Percentiles rank a stretch among this genome's conserved stretches.
phyloP scores from a whole-genome alignment of 257 asterid species.

The Osmanthus fragrans region DNA sequence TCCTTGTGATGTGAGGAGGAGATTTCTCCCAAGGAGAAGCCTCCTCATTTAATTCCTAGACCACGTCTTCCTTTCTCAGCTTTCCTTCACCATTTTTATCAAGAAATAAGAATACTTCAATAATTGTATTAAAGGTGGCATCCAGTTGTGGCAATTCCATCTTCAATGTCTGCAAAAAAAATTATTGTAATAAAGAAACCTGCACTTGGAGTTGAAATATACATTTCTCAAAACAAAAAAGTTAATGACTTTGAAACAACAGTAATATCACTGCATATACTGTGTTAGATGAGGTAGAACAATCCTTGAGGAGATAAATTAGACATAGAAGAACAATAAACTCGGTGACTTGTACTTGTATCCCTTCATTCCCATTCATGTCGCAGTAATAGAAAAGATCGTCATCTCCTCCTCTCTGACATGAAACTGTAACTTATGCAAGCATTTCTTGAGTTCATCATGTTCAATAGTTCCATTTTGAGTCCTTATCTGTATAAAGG shows the following conservation, averaged over 20 bases:
- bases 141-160: conserved; percentile 34
- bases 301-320: conserved; percentile 38
- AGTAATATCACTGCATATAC: conserved; percentile 21
- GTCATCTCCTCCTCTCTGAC: conserved; percentile 42
- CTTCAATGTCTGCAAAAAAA: conserved; percentile 35
- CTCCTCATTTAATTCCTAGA: conserved; percentile 52
- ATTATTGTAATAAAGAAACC: background rate
- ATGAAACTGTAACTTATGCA: conserved; percentile 34
- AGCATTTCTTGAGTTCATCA: conserved; percentile 48
- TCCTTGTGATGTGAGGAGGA: conserved; percentile 46
- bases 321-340: conserved; percentile 53
- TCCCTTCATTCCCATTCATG: conserved; percentile 44
- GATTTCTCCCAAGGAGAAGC: conserved; percentile 51
- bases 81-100: conserved; percentile 53
- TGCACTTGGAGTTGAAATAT: background rate
- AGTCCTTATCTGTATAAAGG: conserved; percentile 40
- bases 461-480: conserved; percentile 45
- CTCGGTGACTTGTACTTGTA: conserved; percentile 53
- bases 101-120: conserved; percentile 52
- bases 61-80: conserved; percentile 45
- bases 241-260: background rate
- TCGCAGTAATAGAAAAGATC: conserved; percentile 48
- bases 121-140: conserved; percentile 37
- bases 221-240: background rate
- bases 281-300: conserved; percentile 24